Conservation (phyloP, 2,329 filamentous ascomycete species). For the Fusarium sp. region DNA sequence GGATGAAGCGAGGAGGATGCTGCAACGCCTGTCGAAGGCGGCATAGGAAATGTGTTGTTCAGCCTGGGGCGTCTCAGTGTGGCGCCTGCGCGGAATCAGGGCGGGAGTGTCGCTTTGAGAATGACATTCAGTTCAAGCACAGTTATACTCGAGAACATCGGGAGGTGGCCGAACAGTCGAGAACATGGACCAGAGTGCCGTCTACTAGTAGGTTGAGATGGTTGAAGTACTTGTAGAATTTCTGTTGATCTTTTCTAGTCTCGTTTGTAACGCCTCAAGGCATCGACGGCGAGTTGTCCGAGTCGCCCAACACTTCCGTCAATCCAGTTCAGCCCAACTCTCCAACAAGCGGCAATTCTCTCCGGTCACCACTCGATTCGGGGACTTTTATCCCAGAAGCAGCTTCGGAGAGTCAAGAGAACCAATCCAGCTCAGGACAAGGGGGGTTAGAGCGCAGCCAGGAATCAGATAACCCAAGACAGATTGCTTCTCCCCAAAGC, state of each 20-base stretch:
- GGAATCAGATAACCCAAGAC: background rate
- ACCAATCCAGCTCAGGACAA: background rate
- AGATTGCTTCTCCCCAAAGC: background rate
- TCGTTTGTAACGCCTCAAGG: background rate
- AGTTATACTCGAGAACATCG: conserved; percentile 1
- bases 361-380: background rate
- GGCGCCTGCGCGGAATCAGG: conserved; percentile 18
- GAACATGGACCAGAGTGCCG: background rate
- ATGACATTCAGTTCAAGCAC: conserved; percentile 25
- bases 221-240: background rate
- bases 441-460: background rate
- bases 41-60: conserved; percentile 26
- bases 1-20: conserved; percentile 27
- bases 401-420: background rate
- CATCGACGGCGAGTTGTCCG: background rate
- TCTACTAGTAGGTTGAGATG: background rate
- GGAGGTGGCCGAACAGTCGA: background rate
- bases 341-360: background rate
- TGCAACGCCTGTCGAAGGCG: conserved; percentile 19
- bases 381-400: background rate
- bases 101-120: conserved; percentile 23
- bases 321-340: background rate
- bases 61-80: conserved; percentile 10
- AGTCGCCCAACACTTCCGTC: background rate
- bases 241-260: background rate